Percentiles rank a stretch among this genome's conserved stretches.
phyloP scores from a whole-genome alignment of 495 filamentous ascomycete genomes.

The Hypoxylon fuscum region DNA sequence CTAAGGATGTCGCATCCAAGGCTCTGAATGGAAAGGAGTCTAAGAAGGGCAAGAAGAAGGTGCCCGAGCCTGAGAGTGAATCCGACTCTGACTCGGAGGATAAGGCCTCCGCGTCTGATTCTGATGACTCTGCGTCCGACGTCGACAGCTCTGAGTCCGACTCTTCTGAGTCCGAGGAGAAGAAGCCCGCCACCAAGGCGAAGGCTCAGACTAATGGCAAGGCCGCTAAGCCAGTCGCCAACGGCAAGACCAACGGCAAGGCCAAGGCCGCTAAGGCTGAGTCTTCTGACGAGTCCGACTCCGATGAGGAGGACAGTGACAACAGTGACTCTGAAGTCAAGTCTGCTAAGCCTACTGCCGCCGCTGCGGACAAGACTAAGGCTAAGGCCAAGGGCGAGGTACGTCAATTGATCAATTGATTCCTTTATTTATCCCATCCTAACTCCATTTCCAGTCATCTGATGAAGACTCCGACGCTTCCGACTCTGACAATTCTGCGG shows the following conservation, averaged over 20 bases:
- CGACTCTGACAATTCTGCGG: conserved; percentile 47
- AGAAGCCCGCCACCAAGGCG: conserved; percentile 18
- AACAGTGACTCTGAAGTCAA: conserved; percentile 9
- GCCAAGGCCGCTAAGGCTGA: conserved; percentile 33
- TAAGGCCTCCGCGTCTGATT: conserved; percentile 50
- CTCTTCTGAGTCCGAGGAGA: conserved; percentile 21
- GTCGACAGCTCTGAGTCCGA: conserved; percentile 42
- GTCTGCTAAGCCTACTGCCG: conserved; percentile 50
- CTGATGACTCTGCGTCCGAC: conserved; percentile 47
- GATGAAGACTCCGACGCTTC: conserved; percentile 54
- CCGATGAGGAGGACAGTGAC: conserved; percentile 43
- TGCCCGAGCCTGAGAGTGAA: conserved; percentile 52
- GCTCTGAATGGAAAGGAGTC: conserved; percentile 52
- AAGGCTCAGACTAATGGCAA: conserved; percentile 23
- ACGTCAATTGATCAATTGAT: conserved; percentile 14
- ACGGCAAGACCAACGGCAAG: conserved; percentile 19
- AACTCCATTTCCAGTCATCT: conserved; percentile 35
- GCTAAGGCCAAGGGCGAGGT: conserved; percentile 57
- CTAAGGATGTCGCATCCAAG: conserved; percentile 57
- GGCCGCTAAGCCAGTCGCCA: conserved; percentile 20
- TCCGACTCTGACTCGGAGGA: conserved; percentile 42
- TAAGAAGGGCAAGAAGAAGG: conserved; percentile 63
- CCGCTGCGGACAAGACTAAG: conserved; percentile 55
- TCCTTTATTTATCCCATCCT: neutral
- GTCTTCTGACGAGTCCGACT: conserved; percentile 55